Evolutionary conservation across 2,329 filamentous ascomycete species (phyloP).

Genomic region (Clonostachys rosea): DNA sequence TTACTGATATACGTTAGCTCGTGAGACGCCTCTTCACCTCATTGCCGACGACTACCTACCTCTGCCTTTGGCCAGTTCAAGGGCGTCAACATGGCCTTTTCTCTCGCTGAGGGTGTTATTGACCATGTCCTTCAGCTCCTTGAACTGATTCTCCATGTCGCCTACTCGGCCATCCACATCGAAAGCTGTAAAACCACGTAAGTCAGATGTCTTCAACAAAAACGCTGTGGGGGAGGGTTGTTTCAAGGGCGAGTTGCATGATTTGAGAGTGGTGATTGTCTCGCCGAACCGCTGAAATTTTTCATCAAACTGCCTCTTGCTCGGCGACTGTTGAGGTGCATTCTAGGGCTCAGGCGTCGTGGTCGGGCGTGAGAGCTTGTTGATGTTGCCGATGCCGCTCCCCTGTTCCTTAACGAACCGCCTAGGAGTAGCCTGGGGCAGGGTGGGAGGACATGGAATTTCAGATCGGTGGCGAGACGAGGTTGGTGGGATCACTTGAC

Average conservation of each 20-base stretch:
- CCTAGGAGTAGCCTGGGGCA: conserved; percentile 18
- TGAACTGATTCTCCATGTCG: conserved; percentile 71
- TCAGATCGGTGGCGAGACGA: too few species aligned
- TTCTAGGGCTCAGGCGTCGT: conserved; percentile 20
- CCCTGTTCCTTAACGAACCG: conserved; percentile 8
- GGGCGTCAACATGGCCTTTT: conserved; percentile 66
- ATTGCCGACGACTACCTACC: conserved; percentile 44
- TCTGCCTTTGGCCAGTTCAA: conserved; percentile 70
- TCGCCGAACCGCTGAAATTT: conserved; percentile 24
- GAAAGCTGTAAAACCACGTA: conserved; percentile 61
- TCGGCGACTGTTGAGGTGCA: conserved; percentile 25
- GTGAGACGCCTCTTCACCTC: neutral
- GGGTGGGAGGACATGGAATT: neutral
- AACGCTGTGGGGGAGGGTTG: conserved; percentile 41
- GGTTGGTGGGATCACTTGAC: conserved; percentile 40
- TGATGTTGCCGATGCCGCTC: too few species aligned
- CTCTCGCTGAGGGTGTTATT: conserved; percentile 63
- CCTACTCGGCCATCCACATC: conserved; percentile 75
- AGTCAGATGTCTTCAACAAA: conserved; percentile 72
- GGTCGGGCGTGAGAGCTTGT: too few species aligned
- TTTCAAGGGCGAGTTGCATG: conserved; percentile 28
- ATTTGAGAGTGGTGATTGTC: conserved; percentile 24
- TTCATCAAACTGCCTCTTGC: conserved; percentile 16
- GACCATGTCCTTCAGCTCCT: conserved; percentile 67
- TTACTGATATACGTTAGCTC: conserved; percentile 25